phyloP scores from a whole-genome alignment of 208 protist species.

The Novymonas esmeraldas region DNA sequence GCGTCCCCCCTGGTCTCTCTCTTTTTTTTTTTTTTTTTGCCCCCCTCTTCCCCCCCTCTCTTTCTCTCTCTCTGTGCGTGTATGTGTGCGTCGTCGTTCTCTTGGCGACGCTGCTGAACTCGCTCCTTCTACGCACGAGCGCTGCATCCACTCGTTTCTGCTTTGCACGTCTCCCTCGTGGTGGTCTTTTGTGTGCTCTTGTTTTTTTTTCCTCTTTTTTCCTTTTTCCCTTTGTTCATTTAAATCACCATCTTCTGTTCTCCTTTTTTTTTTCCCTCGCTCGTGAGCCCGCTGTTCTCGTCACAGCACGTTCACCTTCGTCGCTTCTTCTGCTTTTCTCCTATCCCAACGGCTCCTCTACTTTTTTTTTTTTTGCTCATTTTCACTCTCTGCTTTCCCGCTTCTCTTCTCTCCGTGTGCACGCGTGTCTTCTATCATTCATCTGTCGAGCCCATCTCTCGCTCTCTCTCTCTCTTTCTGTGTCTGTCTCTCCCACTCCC shows the following conservation, averaged over 20 bases:
- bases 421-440: neutral
- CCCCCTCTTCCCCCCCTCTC: neutral
- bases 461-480: neutral
- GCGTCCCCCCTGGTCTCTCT: neutral
- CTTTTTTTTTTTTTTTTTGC: neutral
- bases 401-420: neutral
- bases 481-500: neutral
- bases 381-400: neutral
- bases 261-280: neutral
- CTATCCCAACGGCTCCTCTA: too few species aligned
- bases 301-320: neutral
- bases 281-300: neutral
- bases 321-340: too few species aligned
- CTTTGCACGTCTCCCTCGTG: neutral
- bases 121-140: neutral
- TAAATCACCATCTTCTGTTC: neutral
- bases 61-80: neutral
- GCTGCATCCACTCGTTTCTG: neutral
- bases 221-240: neutral
- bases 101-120: neutral
- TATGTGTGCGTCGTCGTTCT: neutral
- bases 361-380: neutral
- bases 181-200: neutral
- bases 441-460: slow-evolving; percentile 1
- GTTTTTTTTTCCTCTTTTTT: neutral